phyloP scores from a whole-genome alignment of 345 rosid species.

The Conringia planisiliqua region DNA sequence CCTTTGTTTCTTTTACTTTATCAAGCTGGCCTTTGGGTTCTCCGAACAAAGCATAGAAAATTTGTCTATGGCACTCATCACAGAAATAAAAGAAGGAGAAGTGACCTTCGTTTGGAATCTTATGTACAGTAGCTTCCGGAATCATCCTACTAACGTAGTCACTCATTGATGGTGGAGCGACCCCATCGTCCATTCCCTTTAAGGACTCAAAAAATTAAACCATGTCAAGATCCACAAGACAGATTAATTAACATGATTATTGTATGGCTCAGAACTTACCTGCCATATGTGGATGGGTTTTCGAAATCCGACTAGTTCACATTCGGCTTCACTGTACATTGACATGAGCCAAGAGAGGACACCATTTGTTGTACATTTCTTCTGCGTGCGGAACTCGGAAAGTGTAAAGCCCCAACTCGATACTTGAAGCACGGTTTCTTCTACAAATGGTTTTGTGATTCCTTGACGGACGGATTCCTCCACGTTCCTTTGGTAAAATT shows the following conservation, averaged over 20 bases:
- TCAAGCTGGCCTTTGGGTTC: constrained; percentile 63
- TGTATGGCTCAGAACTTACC: constrained; percentile 40
- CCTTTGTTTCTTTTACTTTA: constrained; percentile 9
- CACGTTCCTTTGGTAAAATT: constrained; percentile 77
- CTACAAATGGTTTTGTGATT: constrained; percentile 64
- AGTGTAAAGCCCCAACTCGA: constrained; percentile 85
- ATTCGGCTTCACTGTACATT: constrained; percentile 69
- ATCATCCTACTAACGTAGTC: constrained; percentile 70
- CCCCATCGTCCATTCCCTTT: constrained; percentile 84
- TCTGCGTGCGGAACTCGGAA: constrained; percentile 63
- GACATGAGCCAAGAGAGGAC: constrained; percentile 77
- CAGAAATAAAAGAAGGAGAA: constrained; percentile 74
- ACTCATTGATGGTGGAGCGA: constrained; percentile 60
- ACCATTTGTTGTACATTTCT: constrained; percentile 57
- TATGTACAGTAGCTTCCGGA: constrained; percentile 59
- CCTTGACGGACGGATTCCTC: constrained; percentile 92
- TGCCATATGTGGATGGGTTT: constrained; percentile 93
- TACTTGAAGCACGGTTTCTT: constrained; percentile 72
- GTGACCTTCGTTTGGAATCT: constrained; percentile 77
- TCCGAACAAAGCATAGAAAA: constrained; percentile 68
- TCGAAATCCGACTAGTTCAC: constrained; percentile 67
- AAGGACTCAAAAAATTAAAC: not conserved
- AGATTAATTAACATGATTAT: not conserved
- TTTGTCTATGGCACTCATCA: constrained; percentile 75
- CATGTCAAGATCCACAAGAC: not conserved